A percentile compares a stretch with the other conserved stretches of the same genome.
These are phyloP conservation scores for Plenodomus lindquistii DNA, from an alignment of 2,329 filamentous ascomycete species.

Conservation along the genomic window DNA sequence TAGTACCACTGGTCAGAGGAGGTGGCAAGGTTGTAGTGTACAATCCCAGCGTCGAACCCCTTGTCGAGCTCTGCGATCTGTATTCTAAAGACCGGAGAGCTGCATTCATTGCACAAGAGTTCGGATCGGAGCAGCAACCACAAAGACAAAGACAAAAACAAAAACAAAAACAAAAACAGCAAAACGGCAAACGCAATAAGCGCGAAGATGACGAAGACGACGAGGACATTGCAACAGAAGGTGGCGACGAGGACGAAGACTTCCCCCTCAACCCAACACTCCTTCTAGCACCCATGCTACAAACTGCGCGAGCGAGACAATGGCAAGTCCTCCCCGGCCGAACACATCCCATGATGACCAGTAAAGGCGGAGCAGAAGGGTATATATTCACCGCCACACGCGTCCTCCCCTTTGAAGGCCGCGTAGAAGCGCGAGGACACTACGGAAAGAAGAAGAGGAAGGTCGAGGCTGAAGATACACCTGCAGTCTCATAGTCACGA, in stretches of 20 bases:
- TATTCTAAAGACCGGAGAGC: conserved; percentile 80
- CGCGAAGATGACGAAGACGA: conserved; percentile 20
- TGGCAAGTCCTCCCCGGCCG: conserved; percentile 93
- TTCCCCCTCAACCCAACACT: conserved; percentile 88
- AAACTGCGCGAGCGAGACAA: conserved; percentile 74
- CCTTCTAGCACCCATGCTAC: conserved; percentile 76
- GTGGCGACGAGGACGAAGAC: conserved; percentile 55
- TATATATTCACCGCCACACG: conserved; percentile 85
- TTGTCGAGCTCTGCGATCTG: conserved; percentile 76
- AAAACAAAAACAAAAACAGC: too few species aligned
- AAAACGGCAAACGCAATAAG: conserved; percentile 23
- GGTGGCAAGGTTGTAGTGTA: conserved; percentile 87
- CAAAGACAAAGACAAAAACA: too few species aligned
- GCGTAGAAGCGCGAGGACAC: conserved; percentile 80
- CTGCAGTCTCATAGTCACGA: too few species aligned
- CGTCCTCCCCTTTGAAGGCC: conserved; percentile 77
- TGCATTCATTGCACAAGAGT: conserved; percentile 58
- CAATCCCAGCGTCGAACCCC: conserved; percentile 76
- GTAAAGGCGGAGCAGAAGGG: conserved; percentile 82
- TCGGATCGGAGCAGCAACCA: conserved; percentile 23
- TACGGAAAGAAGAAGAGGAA: conserved; percentile 69
- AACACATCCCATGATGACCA: conserved; percentile 94
- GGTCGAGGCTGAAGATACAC: too few species aligned
- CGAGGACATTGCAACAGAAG: conserved; percentile 16
- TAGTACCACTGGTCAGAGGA: conserved; percentile 78